Conservation (phyloP, 176 grass and related monocot genomes). For the Hsuehochloa calcarea region DNA sequence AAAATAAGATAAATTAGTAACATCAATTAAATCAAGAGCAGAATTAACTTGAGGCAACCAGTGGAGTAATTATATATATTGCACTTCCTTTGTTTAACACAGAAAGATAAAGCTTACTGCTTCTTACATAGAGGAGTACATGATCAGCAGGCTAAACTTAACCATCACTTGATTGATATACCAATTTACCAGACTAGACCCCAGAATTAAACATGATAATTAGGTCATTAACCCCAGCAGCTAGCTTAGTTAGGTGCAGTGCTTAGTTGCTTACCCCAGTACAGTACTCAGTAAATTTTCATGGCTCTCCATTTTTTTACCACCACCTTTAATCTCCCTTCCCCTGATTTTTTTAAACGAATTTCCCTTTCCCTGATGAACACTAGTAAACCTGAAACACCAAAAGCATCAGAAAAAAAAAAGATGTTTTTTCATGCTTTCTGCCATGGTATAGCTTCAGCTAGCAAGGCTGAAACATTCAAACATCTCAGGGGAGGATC, state of each 20-base stretch:
- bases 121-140: slow-evolving; percentile 44
- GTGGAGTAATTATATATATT: slow-evolving; percentile 37
- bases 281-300: slow-evolving; percentile 26
- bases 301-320: neutral
- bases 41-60: neutral
- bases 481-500: slow-evolving; percentile 62
- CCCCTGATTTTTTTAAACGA: too few species aligned
- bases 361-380: too few species aligned
- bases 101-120: slow-evolving; percentile 29
- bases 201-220: slow-evolving; percentile 30
- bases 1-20: neutral
- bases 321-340: too few species aligned
- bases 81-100: slow-evolving; percentile 44
- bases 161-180: slow-evolving; percentile 6
- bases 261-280: slow-evolving; percentile 24
- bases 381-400: slow-evolving; percentile 42
- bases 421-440: neutral
- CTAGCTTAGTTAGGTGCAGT: slow-evolving; percentile 41
- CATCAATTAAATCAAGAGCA: neutral
- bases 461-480: slow-evolving; percentile 77
- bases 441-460: slow-evolving; percentile 13
- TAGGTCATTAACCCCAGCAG: slow-evolving; percentile 27
- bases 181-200: neutral
- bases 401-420: slow-evolving; percentile 29
- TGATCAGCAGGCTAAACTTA: slow-evolving; percentile 9